Conservation (phyloP, 208 protist species). For the Leishmania gerbilli region DNA sequence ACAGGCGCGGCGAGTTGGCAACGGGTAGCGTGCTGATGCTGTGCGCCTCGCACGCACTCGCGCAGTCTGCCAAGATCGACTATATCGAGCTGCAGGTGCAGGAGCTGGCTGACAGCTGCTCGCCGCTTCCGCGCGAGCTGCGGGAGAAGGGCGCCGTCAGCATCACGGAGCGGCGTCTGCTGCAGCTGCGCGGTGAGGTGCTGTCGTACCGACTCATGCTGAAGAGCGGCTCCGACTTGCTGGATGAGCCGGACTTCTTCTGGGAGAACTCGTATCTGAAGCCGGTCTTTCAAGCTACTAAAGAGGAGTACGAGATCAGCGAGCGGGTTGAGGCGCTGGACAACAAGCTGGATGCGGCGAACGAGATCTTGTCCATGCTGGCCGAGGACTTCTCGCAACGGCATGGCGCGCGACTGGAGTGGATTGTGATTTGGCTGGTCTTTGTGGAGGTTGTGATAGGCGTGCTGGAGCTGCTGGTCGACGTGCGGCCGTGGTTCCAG, state of each 20-base stretch:
- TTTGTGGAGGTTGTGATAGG: conserved; percentile 85
- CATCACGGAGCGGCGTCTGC: conserved; percentile 64
- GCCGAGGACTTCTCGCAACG: conserved; percentile 80
- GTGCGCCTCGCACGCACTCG: conserved; percentile 72
- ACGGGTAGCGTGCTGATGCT: conserved; percentile 69
- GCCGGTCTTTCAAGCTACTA: conserved; percentile 76
- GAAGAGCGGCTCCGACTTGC: conserved; percentile 79
- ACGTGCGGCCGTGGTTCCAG: conserved; percentile 60
- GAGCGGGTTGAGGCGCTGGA: conserved; percentile 73
- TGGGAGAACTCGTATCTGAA: conserved; percentile 85
- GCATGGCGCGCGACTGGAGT: conserved; percentile 73
- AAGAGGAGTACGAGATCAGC: conserved; percentile 70
- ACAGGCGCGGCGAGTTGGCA: conserved; percentile 53
- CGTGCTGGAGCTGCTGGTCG: conserved; percentile 62
- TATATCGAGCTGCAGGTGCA: conserved; percentile 81
- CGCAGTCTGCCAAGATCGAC: conserved; percentile 85
- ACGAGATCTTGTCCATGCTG: conserved; percentile 81
- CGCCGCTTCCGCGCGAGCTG: conserved; percentile 68
- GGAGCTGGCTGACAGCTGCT: conserved; percentile 65
- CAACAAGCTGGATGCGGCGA: conserved; percentile 76
- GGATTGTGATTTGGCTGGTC: conserved; percentile 87
- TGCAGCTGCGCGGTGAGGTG: conserved; percentile 73
- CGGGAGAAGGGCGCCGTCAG: conserved; percentile 59
- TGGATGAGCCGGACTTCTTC: conserved; percentile 84
- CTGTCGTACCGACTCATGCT: conserved; percentile 78